Evolutionary conservation across 495 filamentous ascomycete species (phyloP).

Genomic region (Neurospora africana): DNA sequence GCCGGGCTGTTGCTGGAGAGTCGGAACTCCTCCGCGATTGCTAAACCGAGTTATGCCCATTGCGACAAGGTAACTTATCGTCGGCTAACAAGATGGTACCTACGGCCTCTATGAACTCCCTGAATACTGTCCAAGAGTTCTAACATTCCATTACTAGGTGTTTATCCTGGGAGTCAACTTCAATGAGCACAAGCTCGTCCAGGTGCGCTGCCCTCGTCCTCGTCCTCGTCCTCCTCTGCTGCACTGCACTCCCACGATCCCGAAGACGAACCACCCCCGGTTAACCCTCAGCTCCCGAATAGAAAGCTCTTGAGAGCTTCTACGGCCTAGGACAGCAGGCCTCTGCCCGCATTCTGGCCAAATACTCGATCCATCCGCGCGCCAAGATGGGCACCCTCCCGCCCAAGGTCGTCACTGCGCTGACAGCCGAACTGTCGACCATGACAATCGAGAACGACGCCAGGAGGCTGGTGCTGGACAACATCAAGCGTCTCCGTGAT

Average conservation of each 20-base stretch:
- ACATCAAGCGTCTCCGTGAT: conserved; percentile 78
- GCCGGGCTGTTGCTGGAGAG: neutral
- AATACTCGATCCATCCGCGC: conserved; percentile 72
- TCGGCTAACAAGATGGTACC: conserved; percentile 22
- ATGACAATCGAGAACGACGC: conserved; percentile 95
- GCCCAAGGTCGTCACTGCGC: conserved; percentile 60
- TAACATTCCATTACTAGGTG: conserved; percentile 40
- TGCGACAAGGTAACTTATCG: conserved; percentile 9
- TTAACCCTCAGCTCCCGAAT: conserved; percentile 4
- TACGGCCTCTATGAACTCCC: neutral
- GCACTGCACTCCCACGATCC: neutral
- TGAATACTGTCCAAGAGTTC: neutral
- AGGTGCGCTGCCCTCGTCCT: conserved; percentile 45
- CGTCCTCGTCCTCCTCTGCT: neutral
- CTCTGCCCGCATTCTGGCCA: conserved; percentile 68
- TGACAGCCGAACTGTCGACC: conserved; percentile 73
- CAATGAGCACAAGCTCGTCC: conserved; percentile 68
- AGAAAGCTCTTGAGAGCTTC: conserved; percentile 82
- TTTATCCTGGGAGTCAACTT: conserved; percentile 81
- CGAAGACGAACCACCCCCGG: neutral
- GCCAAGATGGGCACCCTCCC: conserved; percentile 63
- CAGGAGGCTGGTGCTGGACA: conserved; percentile 60
- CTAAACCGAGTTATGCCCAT: conserved; percentile 9
- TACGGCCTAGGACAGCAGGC: conserved; percentile 74
- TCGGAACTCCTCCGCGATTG: conserved; percentile 1